Conservation (phyloP, 371 early-diverging fungal genomes). For the Mucor racemosus region DNA sequence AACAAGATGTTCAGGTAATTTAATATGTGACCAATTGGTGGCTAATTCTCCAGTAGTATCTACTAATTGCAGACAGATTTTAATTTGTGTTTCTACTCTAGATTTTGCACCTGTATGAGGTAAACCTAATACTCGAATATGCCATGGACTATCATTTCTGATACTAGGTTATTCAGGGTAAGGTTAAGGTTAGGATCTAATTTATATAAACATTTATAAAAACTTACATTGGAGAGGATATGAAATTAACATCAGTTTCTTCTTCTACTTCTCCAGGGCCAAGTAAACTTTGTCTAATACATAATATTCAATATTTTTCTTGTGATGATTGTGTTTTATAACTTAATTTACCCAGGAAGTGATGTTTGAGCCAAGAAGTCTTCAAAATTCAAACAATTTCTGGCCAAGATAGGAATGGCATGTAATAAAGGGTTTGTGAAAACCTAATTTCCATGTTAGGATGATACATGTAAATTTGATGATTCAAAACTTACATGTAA, state of each 20-base stretch:
- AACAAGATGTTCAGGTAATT: constrained; percentile 73
- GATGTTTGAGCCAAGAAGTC: constrained; percentile 54
- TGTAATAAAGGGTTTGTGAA: constrained; percentile 55
- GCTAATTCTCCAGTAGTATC: constrained; percentile 65
- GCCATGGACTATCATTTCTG: constrained; percentile 42
- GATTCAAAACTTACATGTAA: constrained; percentile 26
- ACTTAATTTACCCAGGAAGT: constrained; percentile 39
- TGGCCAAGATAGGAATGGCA: constrained; percentile 56
- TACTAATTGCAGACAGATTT: constrained; percentile 73
- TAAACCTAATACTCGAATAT: constrained; percentile 69
- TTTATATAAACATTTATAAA: background rate
- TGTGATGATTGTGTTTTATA: background rate
- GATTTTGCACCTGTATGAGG: constrained; percentile 77
- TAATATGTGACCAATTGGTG: constrained; percentile 70
- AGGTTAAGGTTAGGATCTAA: background rate
- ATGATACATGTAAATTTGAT: background rate
- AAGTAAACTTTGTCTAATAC: constrained; percentile 39
- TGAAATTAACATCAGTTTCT: constrained; percentile 21
- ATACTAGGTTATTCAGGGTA: constrained; percentile 9
- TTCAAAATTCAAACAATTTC: constrained; percentile 54
- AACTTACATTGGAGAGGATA: constrained; percentile 42
- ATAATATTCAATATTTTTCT: background rate
- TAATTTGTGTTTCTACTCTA: constrained; percentile 85
- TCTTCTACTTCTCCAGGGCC: constrained; percentile 34
- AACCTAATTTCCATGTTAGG: constrained; percentile 21